phyloP scores from a whole-genome alignment of 345 rosid species.

The Bruguiera gymnorhiza region DNA sequence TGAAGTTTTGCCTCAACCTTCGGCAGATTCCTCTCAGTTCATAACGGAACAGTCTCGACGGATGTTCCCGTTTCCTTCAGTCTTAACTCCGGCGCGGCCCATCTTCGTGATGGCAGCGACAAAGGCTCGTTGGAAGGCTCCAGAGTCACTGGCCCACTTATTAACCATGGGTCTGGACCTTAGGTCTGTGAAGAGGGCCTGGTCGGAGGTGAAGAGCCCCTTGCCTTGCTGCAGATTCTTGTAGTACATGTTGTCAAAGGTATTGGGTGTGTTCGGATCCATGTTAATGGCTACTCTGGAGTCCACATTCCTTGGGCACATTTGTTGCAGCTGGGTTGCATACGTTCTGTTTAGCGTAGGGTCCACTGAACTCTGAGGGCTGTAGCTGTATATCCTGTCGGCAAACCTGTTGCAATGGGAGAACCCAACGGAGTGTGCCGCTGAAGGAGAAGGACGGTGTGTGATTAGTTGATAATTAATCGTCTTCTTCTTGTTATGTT shows the following conservation, averaged over 20 bases:
- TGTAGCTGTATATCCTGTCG: slow-evolving; percentile 62
- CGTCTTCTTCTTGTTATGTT: background rate
- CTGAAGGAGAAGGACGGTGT: slow-evolving; percentile 27
- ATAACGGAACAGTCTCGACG: slow-evolving; percentile 55
- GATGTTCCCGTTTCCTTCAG: slow-evolving; percentile 51
- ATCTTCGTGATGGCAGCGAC: slow-evolving; percentile 60
- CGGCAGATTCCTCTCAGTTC: slow-evolving; percentile 22
- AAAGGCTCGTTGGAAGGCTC: slow-evolving; percentile 51
- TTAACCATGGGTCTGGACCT: slow-evolving; percentile 60
- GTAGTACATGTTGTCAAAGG: slow-evolving; percentile 68
- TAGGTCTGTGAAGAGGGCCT: slow-evolving; percentile 53
- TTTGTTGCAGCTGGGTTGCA: slow-evolving; percentile 47
- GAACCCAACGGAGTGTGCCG: slow-evolving; percentile 84
- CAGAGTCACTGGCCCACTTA: slow-evolving; percentile 49
- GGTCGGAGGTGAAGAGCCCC: slow-evolving; percentile 84
- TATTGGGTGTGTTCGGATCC: slow-evolving; percentile 60
- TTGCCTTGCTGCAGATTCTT: slow-evolving; percentile 59
- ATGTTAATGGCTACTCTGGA: slow-evolving; percentile 73
- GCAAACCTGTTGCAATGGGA: slow-evolving; percentile 58
- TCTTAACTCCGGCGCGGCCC: slow-evolving; percentile 73
- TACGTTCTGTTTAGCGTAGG: slow-evolving; percentile 57
- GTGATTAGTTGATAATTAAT: background rate
- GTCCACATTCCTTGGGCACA: slow-evolving; percentile 72
- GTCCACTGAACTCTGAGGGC: slow-evolving; percentile 43
- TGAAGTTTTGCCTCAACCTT: background rate